Percentiles rank a stretch among this genome's conserved stretches.
phyloP scores from a whole-genome alignment of 148 eudicot species.

The Linanthus parryae region DNA sequence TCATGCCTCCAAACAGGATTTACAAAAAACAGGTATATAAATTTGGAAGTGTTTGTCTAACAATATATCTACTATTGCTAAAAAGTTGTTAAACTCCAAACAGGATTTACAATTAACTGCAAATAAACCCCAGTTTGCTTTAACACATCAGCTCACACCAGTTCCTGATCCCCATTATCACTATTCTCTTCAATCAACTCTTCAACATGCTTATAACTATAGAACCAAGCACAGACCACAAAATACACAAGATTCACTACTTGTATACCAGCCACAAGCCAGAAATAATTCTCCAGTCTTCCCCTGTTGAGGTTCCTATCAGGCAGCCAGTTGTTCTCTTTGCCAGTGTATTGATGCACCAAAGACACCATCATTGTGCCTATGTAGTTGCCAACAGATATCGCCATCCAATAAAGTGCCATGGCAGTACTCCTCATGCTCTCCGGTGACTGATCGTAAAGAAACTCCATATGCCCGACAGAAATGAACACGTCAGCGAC shows the following conservation, averaged over 20 bases:
- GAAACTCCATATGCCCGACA: conserved; percentile 53
- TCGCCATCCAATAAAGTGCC: conserved; percentile 42
- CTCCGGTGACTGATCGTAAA: conserved; percentile 59
- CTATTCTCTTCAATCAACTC: conserved; percentile 18
- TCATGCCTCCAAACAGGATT: too few species aligned
- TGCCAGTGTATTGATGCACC: conserved; percentile 37
- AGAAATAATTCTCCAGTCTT: conserved; percentile 31
- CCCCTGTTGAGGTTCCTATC: conserved; percentile 40
- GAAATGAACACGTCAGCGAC: conserved; percentile 45
- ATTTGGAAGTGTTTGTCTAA: too few species aligned
- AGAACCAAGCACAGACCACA: conserved; percentile 26
- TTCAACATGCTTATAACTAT: conserved; percentile 36
- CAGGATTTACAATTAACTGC: too few species aligned
- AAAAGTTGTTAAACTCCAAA: too few species aligned
- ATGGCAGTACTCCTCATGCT: conserved; percentile 55
- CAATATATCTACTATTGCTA: too few species aligned
- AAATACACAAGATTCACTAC: conserved; percentile 33
- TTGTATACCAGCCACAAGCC: conserved; percentile 34
- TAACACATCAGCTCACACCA: conserved; percentile 19
- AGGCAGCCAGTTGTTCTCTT: conserved; percentile 36
- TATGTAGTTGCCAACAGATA: conserved; percentile 35
- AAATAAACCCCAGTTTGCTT: too few species aligned
- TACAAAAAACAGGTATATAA: too few species aligned
- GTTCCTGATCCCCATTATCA: conserved; percentile 15
- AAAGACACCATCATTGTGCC: conserved; percentile 45